phyloP scores from a whole-genome alignment of 768 basidiomycete species.

The Agaricus bisporus region DNA sequence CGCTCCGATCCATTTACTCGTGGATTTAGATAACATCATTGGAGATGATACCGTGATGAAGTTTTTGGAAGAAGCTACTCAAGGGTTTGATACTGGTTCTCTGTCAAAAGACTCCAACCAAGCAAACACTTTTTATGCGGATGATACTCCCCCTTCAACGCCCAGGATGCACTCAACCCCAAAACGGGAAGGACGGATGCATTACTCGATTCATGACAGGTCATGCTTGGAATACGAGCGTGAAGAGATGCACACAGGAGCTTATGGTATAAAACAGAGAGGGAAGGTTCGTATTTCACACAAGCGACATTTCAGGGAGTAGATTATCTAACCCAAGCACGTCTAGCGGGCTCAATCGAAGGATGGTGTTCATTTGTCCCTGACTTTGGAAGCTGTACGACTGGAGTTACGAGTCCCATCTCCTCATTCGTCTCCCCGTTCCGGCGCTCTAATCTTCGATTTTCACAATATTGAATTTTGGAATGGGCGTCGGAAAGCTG shows the following conservation, averaged over 20 bases:
- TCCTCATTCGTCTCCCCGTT: conserved; percentile 44
- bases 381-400: conserved; percentile 54
- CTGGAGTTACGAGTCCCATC: conserved; percentile 65
- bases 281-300: neutral
- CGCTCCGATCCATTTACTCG: conserved; percentile 68
- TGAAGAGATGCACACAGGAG: conserved; percentile 13
- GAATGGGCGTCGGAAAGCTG: conserved; percentile 15
- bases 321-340: neutral
- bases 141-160: conserved; percentile 34
- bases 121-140: neutral
- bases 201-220: conserved; percentile 52
- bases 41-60: conserved; percentile 31
- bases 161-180: conserved; percentile 25
- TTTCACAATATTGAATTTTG: conserved; percentile 38
- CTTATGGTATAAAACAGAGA: neutral
- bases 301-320: neutral
- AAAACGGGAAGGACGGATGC: conserved; percentile 34
- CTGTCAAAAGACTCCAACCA: neutral
- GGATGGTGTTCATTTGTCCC: conserved; percentile 8
- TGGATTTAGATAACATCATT: conserved; percentile 52
- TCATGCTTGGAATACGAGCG: conserved; percentile 49
- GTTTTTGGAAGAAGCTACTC: conserved; percentile 41
- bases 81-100: neutral
- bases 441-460: conserved; percentile 66
- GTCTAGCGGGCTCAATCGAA: neutral